Evolutionary conservation across 208 protist genomes (phyloP).

Genomic region (Phytomonas sp.): DNA sequence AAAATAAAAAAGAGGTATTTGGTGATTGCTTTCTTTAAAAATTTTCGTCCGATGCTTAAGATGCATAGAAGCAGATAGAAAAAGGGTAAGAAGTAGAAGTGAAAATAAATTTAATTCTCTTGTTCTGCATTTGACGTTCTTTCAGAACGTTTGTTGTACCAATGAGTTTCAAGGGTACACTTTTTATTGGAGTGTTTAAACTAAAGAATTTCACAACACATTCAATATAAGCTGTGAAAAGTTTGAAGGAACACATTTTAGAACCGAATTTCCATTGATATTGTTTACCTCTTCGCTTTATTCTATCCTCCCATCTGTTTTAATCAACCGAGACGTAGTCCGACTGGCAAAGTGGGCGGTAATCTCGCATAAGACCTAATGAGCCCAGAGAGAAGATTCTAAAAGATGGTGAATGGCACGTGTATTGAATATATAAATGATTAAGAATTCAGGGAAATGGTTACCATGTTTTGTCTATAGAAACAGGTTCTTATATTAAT

Average conservation of each 20-base stretch:
- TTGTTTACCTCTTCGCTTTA: background rate
- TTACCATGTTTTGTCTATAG: background rate
- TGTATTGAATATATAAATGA: background rate
- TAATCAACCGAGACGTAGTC: background rate
- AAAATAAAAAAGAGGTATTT: constrained; percentile 6
- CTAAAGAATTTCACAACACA: background rate
- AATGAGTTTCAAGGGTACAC: background rate
- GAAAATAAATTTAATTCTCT: background rate
- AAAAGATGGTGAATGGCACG: background rate
- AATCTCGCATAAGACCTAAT: background rate
- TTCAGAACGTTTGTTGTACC: background rate
- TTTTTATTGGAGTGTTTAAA: background rate
- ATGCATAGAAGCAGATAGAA: background rate
- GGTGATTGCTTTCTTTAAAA: constrained; percentile 9
- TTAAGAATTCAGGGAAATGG: background rate
- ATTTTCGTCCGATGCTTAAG: background rate
- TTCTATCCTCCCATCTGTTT: background rate
- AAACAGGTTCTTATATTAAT: background rate
- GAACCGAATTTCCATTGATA: background rate
- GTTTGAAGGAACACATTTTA: background rate
- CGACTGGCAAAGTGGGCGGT: background rate
- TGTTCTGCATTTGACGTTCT: background rate
- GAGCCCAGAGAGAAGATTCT: background rate
- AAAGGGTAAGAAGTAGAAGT: background rate
- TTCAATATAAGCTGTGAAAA: background rate